Evolutionary conservation across 352 stramenopile genomes (phyloP).

Genomic region (Globisporangium cederbergense): DNA sequence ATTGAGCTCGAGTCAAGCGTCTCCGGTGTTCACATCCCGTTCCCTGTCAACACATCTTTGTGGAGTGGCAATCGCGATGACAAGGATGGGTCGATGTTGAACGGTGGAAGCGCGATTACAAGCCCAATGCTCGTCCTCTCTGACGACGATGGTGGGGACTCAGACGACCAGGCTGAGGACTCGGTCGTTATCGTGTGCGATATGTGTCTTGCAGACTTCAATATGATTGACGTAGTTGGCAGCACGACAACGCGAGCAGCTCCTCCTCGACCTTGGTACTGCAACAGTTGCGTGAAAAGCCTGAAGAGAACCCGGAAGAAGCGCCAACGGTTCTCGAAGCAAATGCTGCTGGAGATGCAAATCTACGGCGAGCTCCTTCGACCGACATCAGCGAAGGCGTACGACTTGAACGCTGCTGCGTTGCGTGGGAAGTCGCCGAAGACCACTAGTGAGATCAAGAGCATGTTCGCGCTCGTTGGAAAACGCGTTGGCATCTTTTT

Average conservation of each 20-base stretch:
- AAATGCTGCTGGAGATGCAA: conserved; percentile 85
- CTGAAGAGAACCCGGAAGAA: conserved; percentile 81
- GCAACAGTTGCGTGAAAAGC: conserved; percentile 49
- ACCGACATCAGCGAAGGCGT: conserved; percentile 57
- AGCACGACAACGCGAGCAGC: conserved; percentile 29
- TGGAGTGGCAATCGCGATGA: conserved; percentile 7
- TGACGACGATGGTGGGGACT: conserved; percentile 36
- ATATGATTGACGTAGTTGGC: conserved; percentile 58
- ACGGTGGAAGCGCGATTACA: conserved; percentile 20
- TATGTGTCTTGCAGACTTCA: conserved; percentile 71
- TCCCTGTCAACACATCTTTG: conserved; percentile 7
- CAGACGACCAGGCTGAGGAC: conserved; percentile 34
- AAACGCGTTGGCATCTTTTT: conserved; percentile 67
- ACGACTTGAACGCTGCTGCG: conserved; percentile 39
- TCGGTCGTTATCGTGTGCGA: conserved; percentile 68
- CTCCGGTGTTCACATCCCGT: conserved; percentile 8
- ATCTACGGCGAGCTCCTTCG: conserved; percentile 66
- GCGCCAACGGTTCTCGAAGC: conserved; percentile 75
- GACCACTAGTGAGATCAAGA: conserved; percentile 38
- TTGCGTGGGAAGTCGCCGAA: conserved; percentile 49
- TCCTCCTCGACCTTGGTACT: conserved; percentile 74
- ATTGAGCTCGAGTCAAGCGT: not conserved
- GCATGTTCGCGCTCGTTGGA: conserved; percentile 60
- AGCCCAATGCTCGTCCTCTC: conserved; percentile 36
- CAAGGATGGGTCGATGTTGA: conserved; percentile 16